Conservation (phyloP, 306 rosid species). For the Prunus fruticosa region DNA sequence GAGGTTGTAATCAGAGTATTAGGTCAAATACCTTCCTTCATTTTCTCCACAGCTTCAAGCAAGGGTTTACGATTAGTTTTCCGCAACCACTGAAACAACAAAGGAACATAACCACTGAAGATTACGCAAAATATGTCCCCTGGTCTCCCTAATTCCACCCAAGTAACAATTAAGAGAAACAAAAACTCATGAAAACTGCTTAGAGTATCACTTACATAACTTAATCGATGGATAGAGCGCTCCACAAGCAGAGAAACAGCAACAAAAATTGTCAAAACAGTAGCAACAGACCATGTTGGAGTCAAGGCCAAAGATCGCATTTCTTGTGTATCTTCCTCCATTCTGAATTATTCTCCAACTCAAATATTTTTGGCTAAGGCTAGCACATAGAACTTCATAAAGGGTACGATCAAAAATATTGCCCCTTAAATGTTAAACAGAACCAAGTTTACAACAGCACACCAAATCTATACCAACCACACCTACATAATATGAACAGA, state of each 20-base stretch:
- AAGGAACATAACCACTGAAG: slow-evolving; percentile 5
- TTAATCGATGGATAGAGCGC: slow-evolving; percentile 77
- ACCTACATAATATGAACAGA: slow-evolving; percentile 3
- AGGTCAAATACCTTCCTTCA: slow-evolving; percentile 81
- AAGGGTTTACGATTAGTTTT: slow-evolving; percentile 90
- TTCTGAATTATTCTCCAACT: slow-evolving; percentile 31
- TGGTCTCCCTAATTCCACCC: neutral
- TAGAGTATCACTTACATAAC: slow-evolving; percentile 40
- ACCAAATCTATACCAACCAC: slow-evolving; percentile 9
- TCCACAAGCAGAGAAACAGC: slow-evolving; percentile 91
- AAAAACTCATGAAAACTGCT: neutral
- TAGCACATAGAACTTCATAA: slow-evolving; percentile 5
- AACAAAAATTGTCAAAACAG: slow-evolving; percentile 82
- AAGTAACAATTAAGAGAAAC: neutral
- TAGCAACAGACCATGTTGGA: slow-evolving; percentile 99
- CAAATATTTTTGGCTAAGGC: slow-evolving; percentile 2
- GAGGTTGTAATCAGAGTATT: slow-evolving; percentile 6
- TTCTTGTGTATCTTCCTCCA: slow-evolving; percentile 57
- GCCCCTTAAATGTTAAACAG: slow-evolving; percentile 3
- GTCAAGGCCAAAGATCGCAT: slow-evolving; percentile 91
- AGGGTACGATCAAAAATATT: neutral
- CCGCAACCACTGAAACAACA: slow-evolving; percentile 70
- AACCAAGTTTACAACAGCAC: neutral
- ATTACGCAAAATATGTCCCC: neutral
- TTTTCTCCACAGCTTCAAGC: slow-evolving; percentile 94